Evolutionary conservation across 2,329 filamentous ascomycete species (phyloP), one percentile per base, ranked within the genome.

Genomic region (Aspergillus phoenicis): DNA sequence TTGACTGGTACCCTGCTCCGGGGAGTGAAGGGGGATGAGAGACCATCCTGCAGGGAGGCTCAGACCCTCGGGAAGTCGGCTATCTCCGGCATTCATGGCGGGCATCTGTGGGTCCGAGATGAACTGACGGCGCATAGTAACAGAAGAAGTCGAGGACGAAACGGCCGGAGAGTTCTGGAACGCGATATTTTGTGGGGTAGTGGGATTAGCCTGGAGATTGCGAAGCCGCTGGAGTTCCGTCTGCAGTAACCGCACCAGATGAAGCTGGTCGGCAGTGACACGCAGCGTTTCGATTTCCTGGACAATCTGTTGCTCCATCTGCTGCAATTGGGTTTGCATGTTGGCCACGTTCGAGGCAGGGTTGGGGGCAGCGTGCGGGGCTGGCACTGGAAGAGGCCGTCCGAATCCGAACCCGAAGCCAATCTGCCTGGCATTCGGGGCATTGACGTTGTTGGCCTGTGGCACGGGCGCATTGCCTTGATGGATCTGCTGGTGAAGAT

Each of bases 261-360:
- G 83, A 4, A 93, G 73, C 71, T 95, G 90, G 36, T 88, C 84
- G 54, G 90, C 85, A 15, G 87, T 85, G 36, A 84, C 71, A 49
- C 88, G 85, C 17, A 94, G 78, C 45, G 78, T 79, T 51, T 85
- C 82, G 36, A 91, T 82, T 70, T 93, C 89, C 58, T 87, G 84
- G 66, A 88, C 82, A 24, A 95, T 82, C 57, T 90, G 85, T 58
- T 88, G 84, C 66, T 92, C 89, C 13, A 91, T 82, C 43, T 88
- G 84, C 36, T 84, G 80, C 36, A 95, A 78, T 58, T 91, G 86
- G 13, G 79, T 76, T 53, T 86, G 82, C 26, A 90, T 82, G 65
- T 68, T 71, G 33, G 67, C 59, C 56, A 67, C 58, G 51, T 62
- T 73, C 28, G 69, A 66, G n/a, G 67, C 52, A 47, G 63, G 55